These are phyloP conservation scores for Protomyces lactucae-debilis DNA, from an alignment of 1,139 yeast species.

Conservation along the genomic window DNA sequence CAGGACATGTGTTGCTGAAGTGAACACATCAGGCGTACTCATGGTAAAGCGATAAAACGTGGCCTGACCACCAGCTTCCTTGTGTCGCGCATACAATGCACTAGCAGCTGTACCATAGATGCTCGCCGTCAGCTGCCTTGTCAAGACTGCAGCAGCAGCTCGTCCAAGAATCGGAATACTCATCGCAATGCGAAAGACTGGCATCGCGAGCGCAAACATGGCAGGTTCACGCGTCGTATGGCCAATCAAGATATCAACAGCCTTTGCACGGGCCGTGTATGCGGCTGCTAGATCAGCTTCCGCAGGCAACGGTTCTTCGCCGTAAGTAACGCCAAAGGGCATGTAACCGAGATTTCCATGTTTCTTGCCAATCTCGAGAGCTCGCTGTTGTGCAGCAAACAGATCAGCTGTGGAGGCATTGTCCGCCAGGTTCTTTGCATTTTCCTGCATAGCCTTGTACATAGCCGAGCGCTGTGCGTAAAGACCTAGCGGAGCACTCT, in stretches of 20 bases:
- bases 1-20: not conserved
- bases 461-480: not conserved
- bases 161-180: not conserved
- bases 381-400: not conserved
- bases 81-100: not conserved
- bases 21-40: not conserved
- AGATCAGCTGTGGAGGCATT: not conserved
- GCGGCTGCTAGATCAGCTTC: not conserved
- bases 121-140: not conserved
- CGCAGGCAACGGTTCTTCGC: not conserved
- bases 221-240: conserved; percentile 3
- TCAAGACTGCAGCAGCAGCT: not conserved
- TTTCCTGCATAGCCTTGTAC: not conserved
- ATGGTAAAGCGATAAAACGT: not conserved
- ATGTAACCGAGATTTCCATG: conserved; percentile 1
- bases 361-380: not conserved
- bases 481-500: conserved; percentile 4
- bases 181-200: not conserved
- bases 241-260: not conserved
- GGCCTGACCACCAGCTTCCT: not conserved
- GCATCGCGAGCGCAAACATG: not conserved
- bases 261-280: not conserved
- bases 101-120: not conserved
- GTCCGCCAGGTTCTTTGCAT: not conserved
- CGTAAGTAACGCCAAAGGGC: conserved; percentile 4